Percentiles rank a stretch among this genome's conserved stretches.
Conservation (phyloP, 768 basidiomycete species). For the Tylopilus subfusipes region DNA sequence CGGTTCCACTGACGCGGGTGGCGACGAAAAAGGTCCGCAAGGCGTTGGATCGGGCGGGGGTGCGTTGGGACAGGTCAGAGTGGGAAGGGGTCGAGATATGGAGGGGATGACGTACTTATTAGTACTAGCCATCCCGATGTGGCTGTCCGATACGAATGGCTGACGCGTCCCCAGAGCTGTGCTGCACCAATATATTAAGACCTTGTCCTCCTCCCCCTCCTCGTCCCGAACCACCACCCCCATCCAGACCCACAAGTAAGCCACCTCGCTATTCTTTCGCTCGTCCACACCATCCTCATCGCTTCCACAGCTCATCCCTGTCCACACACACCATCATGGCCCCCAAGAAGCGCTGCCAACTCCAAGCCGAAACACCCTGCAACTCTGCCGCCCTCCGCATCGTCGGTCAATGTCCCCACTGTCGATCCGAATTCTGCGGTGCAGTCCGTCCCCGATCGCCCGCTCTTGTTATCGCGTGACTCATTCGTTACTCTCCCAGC, state of each 20-base stretch:
- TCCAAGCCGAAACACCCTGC: conserved; percentile 52
- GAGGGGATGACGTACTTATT: conserved; percentile 30
- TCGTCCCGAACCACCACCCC: not conserved
- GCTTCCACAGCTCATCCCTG: not conserved
- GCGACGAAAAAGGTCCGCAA: conserved; percentile 56
- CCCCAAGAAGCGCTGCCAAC: conserved; percentile 85
- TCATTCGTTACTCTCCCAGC: conserved; percentile 42
- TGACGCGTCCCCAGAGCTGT: conserved; percentile 34
- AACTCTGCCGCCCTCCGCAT: conserved; percentile 78
- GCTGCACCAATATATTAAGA: conserved; percentile 21
- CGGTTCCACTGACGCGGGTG: conserved; percentile 57
- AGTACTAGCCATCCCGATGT: not conserved
- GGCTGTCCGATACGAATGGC: conserved; percentile 9
- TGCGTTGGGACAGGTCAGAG: conserved; percentile 61
- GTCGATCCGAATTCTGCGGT: conserved; percentile 73
- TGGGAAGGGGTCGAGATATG: conserved; percentile 85
- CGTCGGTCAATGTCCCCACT: conserved; percentile 82
- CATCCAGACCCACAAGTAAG: not conserved
- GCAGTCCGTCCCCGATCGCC: conserved; percentile 45
- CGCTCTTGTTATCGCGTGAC: not conserved
- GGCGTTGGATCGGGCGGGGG: conserved; percentile 53
- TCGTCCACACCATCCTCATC: not conserved
- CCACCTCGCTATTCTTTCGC: not conserved
- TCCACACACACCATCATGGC: conserved; percentile 46
- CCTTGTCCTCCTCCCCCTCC: not conserved